Percentiles rank a stretch among this genome's conserved stretches.
phyloP scores from a whole-genome alignment of 352 stramenopile species.

The Phytopythium mirpurense region DNA sequence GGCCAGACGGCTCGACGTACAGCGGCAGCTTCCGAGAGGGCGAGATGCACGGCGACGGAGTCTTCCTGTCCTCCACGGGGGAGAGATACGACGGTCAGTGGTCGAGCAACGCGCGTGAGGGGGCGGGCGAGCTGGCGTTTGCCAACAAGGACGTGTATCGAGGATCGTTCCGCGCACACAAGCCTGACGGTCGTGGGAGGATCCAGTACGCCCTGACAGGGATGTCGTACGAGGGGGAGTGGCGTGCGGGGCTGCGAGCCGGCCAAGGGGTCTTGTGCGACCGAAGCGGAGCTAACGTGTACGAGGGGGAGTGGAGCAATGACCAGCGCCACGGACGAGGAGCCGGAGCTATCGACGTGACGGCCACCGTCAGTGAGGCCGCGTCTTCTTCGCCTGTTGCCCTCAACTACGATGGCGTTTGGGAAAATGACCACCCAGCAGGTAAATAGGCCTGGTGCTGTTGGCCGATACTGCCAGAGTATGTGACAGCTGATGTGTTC shows the following conservation, averaged over 20 bases:
- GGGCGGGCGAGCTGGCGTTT: conserved; percentile 28
- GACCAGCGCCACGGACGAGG: conserved; percentile 28
- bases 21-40: conserved; percentile 45
- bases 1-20: conserved; percentile 53
- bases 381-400: not conserved
- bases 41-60: conserved; percentile 49
- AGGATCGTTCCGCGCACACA: conserved; percentile 36
- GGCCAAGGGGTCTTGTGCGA: conserved; percentile 20
- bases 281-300: conserved; percentile 12
- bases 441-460: no score
- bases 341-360: conserved; percentile 9
- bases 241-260: conserved; percentile 19
- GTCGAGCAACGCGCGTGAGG: conserved; percentile 36
- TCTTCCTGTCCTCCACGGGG: conserved; percentile 28
- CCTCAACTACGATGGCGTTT: conserved; percentile 18
- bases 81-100: conserved; percentile 60
- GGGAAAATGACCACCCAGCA: conserved; percentile 13
- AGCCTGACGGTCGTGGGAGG: conserved; percentile 30
- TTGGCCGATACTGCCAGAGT: no score
- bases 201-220: conserved; percentile 20
- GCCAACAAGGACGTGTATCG: conserved; percentile 30
- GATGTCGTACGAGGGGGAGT: conserved; percentile 35
- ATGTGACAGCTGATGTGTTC: no score
- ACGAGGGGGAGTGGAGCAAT: conserved; percentile 40
- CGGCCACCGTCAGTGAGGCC: not conserved